Base-by-base conservation (phyloP, 495 filamentous ascomycete genomes). In the Halenospora varia region DNA sequence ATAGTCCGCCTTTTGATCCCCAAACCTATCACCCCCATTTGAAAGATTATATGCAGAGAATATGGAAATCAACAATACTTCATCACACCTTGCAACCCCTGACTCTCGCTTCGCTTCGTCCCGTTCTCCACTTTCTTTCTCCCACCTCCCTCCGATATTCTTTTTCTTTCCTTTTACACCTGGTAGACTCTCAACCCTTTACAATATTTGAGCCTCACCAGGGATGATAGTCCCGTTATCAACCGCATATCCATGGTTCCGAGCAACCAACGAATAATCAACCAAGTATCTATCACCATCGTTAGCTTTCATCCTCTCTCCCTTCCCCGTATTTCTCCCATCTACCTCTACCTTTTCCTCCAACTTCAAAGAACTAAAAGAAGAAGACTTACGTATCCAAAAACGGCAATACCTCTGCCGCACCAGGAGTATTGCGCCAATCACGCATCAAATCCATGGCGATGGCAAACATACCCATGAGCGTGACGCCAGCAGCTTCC, bases 391-490 rank as follows among this genome's bases (percentile, higher is more conserved):
- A 85, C 69, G 77, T 74, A 67, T 90, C 87, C 48, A 91, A 70
- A 63, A 74, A 86, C 3, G 87, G 85, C 59, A 87, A 64, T 4
- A 92, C 57, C 70, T 88, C 74, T 11, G 54, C 42, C 8, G 84
- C 70, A 11, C 87, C 88, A n/a, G 88, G 88, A 0, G 76, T 82
- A 51, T 77, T 74, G 19, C 88, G 75, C 47, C 88, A 90, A 71
- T 92, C 88, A 13, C 88, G 75, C 88, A 92, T 91, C 59, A 92
- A 69, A 66, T 91, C 88, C 62, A 77, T 76, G 6, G 83, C 71
- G 61, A 92, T 84, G n/a, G 71, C 78, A 56, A 91, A 91, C 53
- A 85, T 68, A 4, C 80, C 81, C 60, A 84, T 76, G 10, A 82
- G 68, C 10, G 86, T 82, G 9, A 90, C 88, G 8, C 88, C 88